These are phyloP conservation scores for Gracilaria domingensis DNA, from an alignment of 23 red algal genomes.

Conservation along the genomic window DNA sequence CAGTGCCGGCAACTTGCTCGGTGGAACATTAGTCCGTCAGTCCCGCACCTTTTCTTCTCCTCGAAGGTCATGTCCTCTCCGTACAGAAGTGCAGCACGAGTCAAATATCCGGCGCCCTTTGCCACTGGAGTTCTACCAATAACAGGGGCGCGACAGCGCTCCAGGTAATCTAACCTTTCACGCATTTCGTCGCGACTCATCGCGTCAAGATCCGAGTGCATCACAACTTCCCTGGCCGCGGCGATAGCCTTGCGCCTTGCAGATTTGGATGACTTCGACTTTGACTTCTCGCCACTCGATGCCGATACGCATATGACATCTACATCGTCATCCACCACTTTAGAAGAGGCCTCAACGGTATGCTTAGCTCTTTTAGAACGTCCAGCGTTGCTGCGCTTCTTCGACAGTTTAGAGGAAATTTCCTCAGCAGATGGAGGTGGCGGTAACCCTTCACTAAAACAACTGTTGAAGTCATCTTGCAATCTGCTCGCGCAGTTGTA, in stretches of 20 bases:
- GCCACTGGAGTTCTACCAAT: conserved; percentile 52
- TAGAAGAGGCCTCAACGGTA: not conserved
- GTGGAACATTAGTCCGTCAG: conserved; percentile 52
- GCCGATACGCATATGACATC: conserved; percentile 14
- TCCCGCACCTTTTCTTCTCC: conserved; percentile 66
- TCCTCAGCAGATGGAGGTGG: conserved; percentile 9
- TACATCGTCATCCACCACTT: not conserved
- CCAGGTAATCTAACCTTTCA: conserved; percentile 55
- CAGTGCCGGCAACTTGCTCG: conserved; percentile 48
- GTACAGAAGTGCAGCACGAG: conserved; percentile 67
- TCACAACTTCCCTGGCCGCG: not conserved
- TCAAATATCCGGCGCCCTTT: conserved; percentile 63
- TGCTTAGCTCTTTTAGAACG: not conserved
- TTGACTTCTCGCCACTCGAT: not conserved
- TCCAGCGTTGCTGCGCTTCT: conserved; percentile 10
- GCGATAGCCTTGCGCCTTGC: conserved; percentile 19
- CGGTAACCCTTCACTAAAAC: conserved; percentile 40
- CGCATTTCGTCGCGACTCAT: conserved; percentile 33
- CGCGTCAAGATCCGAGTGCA: conserved; percentile 13
- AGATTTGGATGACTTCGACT: conserved; percentile 1
- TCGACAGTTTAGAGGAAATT: not conserved
- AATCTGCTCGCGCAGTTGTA: conserved; percentile 70
- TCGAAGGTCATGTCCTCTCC: conserved; percentile 62
- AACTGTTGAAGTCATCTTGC: conserved; percentile 78
- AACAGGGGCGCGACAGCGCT: conserved; percentile 42